These are phyloP conservation scores for Cucurbita argyrosperma DNA, from an alignment of 306 rosid species.

Conservation along the genomic window DNA sequence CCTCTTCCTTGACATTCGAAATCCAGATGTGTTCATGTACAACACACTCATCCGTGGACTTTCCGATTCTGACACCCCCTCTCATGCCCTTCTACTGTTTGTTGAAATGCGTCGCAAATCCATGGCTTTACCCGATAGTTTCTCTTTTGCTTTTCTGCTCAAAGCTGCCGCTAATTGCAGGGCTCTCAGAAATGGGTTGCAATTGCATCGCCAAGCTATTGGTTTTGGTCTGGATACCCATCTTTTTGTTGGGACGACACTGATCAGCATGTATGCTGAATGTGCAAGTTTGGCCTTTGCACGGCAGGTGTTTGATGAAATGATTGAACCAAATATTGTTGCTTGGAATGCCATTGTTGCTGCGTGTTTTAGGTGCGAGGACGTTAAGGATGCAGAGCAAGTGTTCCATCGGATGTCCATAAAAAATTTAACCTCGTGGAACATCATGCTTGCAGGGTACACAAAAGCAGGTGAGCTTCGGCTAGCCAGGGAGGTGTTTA, in stretches of 20 bases:
- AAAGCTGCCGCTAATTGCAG: conserved; percentile 50
- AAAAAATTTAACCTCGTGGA: conserved; percentile 68
- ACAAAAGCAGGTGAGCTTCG: conserved; percentile 53
- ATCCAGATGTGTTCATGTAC: conserved; percentile 81
- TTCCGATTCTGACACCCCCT: conserved; percentile 36
- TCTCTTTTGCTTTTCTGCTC: conserved; percentile 61
- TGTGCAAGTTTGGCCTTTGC: conserved; percentile 34
- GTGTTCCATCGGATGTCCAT: conserved; percentile 44
- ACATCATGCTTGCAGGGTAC: conserved; percentile 58
- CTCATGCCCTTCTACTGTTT: conserved; percentile 30
- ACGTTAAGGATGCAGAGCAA: conserved; percentile 20
- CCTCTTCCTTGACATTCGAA: conserved; percentile 34
- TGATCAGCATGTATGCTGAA: conserved; percentile 55
- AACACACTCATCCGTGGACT: conserved; percentile 66
- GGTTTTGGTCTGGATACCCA: conserved; percentile 38
- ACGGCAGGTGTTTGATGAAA: conserved; percentile 52
- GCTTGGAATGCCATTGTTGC: conserved; percentile 65
- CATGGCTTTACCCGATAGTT: conserved; percentile 36
- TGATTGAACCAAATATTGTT: conserved; percentile 55
- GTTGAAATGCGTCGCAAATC: conserved; percentile 35
- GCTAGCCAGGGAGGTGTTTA: conserved; percentile 42
- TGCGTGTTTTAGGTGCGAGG: conserved; percentile 56
- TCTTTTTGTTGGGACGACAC: conserved; percentile 53
- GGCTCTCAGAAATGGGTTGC: conserved; percentile 28
- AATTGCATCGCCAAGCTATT: conserved; percentile 42